Percentiles rank a stretch among this genome's conserved stretches.
These are phyloP conservation scores for Protea cynaroides DNA, from an alignment of 164 flowering plant genomes.

Conservation along the genomic window DNA sequence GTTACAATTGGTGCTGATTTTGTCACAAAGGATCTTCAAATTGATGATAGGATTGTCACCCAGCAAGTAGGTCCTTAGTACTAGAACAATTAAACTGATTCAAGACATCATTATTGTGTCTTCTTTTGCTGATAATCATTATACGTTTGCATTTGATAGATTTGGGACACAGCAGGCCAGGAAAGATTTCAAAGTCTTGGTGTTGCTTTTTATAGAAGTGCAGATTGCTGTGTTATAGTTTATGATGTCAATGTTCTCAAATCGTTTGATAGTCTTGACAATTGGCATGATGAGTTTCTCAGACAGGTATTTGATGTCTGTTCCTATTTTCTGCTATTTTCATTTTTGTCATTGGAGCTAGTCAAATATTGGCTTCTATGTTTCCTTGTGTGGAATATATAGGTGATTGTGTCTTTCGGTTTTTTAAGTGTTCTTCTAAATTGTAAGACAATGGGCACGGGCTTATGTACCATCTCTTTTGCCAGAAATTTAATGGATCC, in stretches of 20 bases:
- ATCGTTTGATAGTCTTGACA: constrained; percentile 81
- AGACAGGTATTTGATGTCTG: constrained; percentile 54
- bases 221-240: constrained; percentile 95
- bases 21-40: constrained; percentile 82
- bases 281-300: constrained; percentile 95
- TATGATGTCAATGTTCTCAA: constrained; percentile 89
- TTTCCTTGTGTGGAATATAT: background rate
- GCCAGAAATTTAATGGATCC: too few species aligned
- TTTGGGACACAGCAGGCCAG: constrained; percentile 99
- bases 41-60: constrained; percentile 81
- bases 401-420: background rate
- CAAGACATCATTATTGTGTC: background rate
- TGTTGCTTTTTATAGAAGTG: constrained; percentile 93
- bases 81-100: background rate
- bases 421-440: too few species aligned
- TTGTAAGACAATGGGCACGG: too few species aligned
- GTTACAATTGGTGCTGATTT: constrained; percentile 99
- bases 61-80: constrained; percentile 51
- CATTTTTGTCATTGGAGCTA: background rate
- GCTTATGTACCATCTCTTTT: too few species aligned
- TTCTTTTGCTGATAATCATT: background rate
- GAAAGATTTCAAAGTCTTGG: constrained; percentile 98
- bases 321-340: constrained; percentile 4
- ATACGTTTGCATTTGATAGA: constrained; percentile 31
- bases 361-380: background rate